Evolutionary conservation across 352 stramenopile species (phyloP), one percentile per base, ranked within the genome.

Genomic region (Globisporangium apiculatum): DNA sequence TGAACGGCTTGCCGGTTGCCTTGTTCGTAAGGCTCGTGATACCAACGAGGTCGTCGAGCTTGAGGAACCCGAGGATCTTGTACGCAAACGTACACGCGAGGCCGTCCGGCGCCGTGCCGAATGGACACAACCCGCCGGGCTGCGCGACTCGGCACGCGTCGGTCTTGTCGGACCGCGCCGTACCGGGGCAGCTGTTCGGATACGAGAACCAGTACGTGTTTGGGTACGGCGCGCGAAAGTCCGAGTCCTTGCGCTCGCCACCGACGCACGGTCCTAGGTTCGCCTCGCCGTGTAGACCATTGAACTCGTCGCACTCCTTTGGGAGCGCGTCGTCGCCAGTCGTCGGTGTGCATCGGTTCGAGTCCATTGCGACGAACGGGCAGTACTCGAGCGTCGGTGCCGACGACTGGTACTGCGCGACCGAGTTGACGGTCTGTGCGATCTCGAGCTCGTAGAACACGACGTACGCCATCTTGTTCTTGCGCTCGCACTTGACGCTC

Each of bases 21-120:
- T 55, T 61, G 54, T 58, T 62, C 48, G 53, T 67, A 59, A 85
- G 71, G 9, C 53, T 35, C 10, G 76, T 88, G 57, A 88, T 86
- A 36, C 77, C 77, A 2, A 86, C 77, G 48, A 87, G 51, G 53
- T 86, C 73, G 62, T 86, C 76, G 42, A 87, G 71, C 47, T 67
- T 67, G 35, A 87, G 38, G 62, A 67, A 86, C 17, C 75, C 77
- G 37, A 87, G 55, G 12, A 87, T 71, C 51, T 82, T 67, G 69
- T 81, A 87, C n/a, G 53, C 65, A 53, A 68, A 87, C 11, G 73
- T 83, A 71, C 77, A 86, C 12, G 64, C 72, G 37, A 71, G 53
- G 36, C 77, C 77, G 48, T 87, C 72, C 1, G 75, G 75, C 24
- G 67, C 50, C 9, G 59, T 66, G 38, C 68, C 73, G 48, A 82